These are phyloP conservation scores for Lasiodiplodia citricola DNA, from an alignment of 2,329 filamentous ascomycete species.

Conservation along the genomic window DNA sequence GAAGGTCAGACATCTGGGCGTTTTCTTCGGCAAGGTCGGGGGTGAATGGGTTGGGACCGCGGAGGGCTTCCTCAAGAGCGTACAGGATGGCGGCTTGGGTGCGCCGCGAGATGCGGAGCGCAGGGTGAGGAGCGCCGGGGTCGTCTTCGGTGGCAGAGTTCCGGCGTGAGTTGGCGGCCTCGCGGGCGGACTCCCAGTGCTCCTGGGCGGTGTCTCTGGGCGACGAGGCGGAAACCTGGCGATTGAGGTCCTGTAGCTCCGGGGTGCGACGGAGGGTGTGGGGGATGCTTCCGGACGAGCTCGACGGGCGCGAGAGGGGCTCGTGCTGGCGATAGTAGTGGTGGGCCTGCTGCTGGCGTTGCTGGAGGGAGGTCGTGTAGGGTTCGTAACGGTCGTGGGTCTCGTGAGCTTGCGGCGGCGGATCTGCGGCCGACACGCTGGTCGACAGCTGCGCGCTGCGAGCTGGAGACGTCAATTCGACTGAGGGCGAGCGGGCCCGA, in stretches of 20 bases:
- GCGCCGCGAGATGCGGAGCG: slow-evolving; percentile 75
- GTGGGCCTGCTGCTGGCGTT: slow-evolving; percentile 49
- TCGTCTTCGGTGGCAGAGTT: slow-evolving; percentile 39
- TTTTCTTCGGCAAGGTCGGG: slow-evolving; percentile 85
- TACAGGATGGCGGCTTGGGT: slow-evolving; percentile 92
- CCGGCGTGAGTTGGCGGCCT: slow-evolving; percentile 38
- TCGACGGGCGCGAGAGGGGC: slow-evolving; percentile 55
- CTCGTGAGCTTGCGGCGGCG: slow-evolving; percentile 41
- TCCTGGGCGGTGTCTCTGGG: slow-evolving; percentile 51
- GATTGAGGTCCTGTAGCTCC: slow-evolving; percentile 53
- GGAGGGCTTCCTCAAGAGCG: slow-evolving; percentile 87
- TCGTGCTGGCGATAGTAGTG: slow-evolving; percentile 41
- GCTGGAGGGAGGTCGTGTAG: slow-evolving; percentile 47
- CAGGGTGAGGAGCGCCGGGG: slow-evolving; percentile 55
- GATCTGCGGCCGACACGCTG: slow-evolving; percentile 37
- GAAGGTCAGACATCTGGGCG: slow-evolving; percentile 88
- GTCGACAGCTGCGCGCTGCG: slow-evolving; percentile 27
- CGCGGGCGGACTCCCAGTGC: slow-evolving; percentile 30
- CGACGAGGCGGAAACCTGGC: slow-evolving; percentile 42
- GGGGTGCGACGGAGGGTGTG: slow-evolving; percentile 61
- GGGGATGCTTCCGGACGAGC: slow-evolving; percentile 56
- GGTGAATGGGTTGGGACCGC: slow-evolving; percentile 81
- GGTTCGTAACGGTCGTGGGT: slow-evolving; percentile 43
- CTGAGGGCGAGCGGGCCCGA: slow-evolving; percentile 7
- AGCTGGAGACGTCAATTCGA: slow-evolving; percentile 25